These are phyloP conservation scores for Rhizopogon rudus DNA, from an alignment of 768 basidiomycete species.

Conservation along the genomic window DNA sequence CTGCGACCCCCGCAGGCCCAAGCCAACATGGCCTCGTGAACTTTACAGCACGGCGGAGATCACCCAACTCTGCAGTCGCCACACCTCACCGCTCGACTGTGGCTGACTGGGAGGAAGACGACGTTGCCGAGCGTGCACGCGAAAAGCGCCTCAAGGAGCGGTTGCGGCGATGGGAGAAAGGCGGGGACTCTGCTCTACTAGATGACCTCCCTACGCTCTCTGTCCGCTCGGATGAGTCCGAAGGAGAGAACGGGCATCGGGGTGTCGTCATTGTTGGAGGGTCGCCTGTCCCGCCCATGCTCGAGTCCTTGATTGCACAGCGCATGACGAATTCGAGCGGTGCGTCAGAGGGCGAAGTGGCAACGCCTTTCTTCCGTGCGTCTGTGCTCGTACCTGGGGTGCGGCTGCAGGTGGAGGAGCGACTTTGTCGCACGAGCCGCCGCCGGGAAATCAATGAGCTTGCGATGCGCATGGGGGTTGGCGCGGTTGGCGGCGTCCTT, in stretches of 20 bases:
- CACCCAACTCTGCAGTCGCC: constrained; percentile 26
- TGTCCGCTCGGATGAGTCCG: constrained; percentile 33
- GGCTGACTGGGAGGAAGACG: constrained; percentile 63
- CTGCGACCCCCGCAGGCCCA: constrained; percentile 18
- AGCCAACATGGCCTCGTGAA: constrained; percentile 34
- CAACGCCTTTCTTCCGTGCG: constrained; percentile 57
- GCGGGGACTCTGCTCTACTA: constrained; percentile 46
- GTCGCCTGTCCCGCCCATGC: constrained; percentile 22
- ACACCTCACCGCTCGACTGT: constrained; percentile 32
- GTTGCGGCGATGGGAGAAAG: constrained; percentile 69
- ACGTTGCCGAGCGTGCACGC: constrained; percentile 57
- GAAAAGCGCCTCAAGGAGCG: constrained; percentile 71
- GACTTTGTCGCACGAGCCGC: constrained; percentile 50
- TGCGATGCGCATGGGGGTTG: constrained; percentile 79
- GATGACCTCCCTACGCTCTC: constrained; percentile 61
- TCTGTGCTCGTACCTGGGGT: constrained; percentile 62
- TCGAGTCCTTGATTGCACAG: constrained; percentile 14
- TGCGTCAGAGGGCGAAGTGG: constrained; percentile 15
- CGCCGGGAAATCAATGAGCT: constrained; percentile 77
- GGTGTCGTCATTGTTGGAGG: constrained; percentile 45
- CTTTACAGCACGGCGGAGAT: constrained; percentile 40
- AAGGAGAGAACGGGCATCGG: constrained; percentile 22
- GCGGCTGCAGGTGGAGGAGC: constrained; percentile 53
- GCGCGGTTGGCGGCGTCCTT: constrained; percentile 64
- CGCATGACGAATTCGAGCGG: constrained; percentile 15